Percentiles rank a stretch among this genome's conserved stretches.
Evolutionary conservation across 768 basidiomycete genomes (phyloP).

Genomic region (Dioszegia aurantiaca): DNA sequence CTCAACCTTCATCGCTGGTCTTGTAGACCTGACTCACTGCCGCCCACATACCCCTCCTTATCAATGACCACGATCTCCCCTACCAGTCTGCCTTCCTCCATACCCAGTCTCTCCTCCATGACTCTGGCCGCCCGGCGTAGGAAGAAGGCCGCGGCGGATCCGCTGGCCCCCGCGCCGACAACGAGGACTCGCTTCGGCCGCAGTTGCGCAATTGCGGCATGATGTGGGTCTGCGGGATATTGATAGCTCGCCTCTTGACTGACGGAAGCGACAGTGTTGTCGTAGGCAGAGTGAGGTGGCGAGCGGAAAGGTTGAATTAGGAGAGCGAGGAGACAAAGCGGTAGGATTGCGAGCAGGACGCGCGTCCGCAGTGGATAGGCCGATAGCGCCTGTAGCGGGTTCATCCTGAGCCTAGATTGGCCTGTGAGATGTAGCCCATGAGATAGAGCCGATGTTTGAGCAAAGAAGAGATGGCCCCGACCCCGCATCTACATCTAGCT

Average conservation of each 20-base stretch:
- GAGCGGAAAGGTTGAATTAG: slow-evolving; percentile 13
- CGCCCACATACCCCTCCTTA: slow-evolving; percentile 70
- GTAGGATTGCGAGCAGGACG: slow-evolving; percentile 7
- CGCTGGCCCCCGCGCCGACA: slow-evolving; percentile 85
- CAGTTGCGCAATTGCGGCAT: slow-evolving; percentile 12
- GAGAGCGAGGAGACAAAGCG: background rate
- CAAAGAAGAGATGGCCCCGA: no score
- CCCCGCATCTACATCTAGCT: no score
- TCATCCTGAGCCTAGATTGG: background rate
- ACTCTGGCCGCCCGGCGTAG: slow-evolving; percentile 80
- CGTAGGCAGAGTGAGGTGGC: background rate
- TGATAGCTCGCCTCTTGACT: slow-evolving; percentile 8
- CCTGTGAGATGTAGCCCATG: no score
- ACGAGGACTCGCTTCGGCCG: slow-evolving; percentile 65
- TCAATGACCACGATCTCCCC: slow-evolving; percentile 84
- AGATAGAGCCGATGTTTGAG: no score
- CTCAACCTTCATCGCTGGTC: background rate
- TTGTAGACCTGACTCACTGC: slow-evolving; percentile 59
- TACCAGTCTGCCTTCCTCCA: slow-evolving; percentile 58
- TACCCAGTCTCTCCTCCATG: slow-evolving; percentile 57
- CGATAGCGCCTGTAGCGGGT: background rate
- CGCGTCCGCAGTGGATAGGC: slow-evolving; percentile 7
- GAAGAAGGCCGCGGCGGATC: slow-evolving; percentile 64
- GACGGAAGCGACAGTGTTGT: slow-evolving; percentile 2
- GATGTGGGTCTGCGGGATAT: slow-evolving; percentile 18